Evolutionary conservation across 2,329 filamentous ascomycete genomes (phyloP), one percentile per base, ranked within the genome.

Genomic region (Fusarium newnesense): DNA sequence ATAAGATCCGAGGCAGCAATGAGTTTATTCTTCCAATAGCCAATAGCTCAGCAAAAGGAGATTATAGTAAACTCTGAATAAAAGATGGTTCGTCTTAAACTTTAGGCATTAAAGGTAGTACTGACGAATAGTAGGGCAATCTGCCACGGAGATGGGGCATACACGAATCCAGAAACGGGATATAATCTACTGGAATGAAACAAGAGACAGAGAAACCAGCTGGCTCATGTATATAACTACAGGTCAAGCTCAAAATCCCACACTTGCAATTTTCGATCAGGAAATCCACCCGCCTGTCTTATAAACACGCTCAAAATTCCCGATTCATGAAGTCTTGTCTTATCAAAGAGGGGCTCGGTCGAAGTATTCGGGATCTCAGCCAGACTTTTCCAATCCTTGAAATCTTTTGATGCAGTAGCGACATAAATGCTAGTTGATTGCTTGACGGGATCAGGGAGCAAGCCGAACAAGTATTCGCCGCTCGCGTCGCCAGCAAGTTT

Each of bases 231-330:
- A 13, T 7, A 11, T 13, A 2, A 40, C 28, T 52, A 68, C 0
- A 72, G 9, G 7, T 60, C 71, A 12, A 74, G 57, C 24, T 74
- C 71, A 28, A 74, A 74, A 12, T 74, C 71, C 71, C 71, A 74
- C 1, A 74, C 67, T 37, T 74, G 67, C 1, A 74, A 5, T n/a
- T 74, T 74, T 5, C 71, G 54, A 7, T 72, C 36, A 0, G 71
- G 71, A 18, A 57, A 74, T 0, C 54, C 40, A 0, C 71, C 71
- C 19, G 39, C 71, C 13, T 74, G 71, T 9, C 71, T 62, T 0
- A 74, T 43, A 36, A 72, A 74, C 0, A 74, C 60, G 4, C 71
- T 74, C 56, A 74, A 21, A 0, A 74, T 10, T 1, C 58, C 71
- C 9, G 40, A 53, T 3, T 74, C 60, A 16, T 63, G 71, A 2